These are phyloP conservation scores for Venturia carpophila DNA, from an alignment of 2,329 filamentous ascomycete species.

Conservation along the genomic window DNA sequence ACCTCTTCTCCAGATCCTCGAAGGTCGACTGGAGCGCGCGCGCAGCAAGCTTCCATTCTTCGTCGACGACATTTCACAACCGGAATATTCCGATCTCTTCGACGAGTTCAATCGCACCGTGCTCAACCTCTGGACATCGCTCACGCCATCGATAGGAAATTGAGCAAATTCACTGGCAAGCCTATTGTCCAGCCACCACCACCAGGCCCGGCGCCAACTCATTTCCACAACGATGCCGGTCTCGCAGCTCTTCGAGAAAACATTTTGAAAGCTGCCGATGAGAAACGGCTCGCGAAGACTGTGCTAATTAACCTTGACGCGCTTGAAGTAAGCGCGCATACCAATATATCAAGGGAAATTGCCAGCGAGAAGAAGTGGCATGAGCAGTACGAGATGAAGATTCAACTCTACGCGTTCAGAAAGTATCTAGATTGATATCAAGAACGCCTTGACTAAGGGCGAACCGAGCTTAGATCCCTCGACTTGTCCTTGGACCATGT, in stretches of 20 bases:
- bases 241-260: background rate
- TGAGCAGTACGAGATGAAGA: background rate
- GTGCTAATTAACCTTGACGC: background rate
- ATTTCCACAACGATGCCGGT: background rate
- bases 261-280: background rate
- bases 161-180: background rate
- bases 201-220: background rate
- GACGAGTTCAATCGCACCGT: background rate
- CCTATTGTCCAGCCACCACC: background rate
- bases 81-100: background rate
- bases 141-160: background rate
- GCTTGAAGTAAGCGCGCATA: background rate
- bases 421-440: background rate
- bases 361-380: background rate
- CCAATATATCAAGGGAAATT: background rate
- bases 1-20: background rate
- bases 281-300: background rate
- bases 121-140: background rate
- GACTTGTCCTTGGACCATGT: background rate
- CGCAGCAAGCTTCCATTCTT: background rate
- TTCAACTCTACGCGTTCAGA: background rate
- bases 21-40: background rate
- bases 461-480: background rate
- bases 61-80: background rate
- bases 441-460: background rate